Base-by-base conservation (phyloP, 345 rosid genomes). In the Carallia pectinifolia region DNA sequence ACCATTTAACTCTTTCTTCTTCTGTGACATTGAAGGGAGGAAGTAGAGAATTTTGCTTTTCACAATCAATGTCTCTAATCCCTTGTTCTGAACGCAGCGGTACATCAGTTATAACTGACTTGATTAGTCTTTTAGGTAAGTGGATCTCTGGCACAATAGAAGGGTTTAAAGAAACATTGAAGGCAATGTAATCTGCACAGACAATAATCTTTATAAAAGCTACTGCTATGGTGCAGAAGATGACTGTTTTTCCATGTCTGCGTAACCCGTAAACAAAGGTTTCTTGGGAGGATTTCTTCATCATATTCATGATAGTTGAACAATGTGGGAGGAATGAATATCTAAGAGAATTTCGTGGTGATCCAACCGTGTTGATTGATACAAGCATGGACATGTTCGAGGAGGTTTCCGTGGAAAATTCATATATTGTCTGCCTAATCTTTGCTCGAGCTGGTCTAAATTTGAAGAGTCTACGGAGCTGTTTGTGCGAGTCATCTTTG, bases 1-100 rank as follows among this genome's bases (percentile, higher is more conserved):
- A 84, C 90, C 90, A 82, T n/a, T 74, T 72, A 1, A 82, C 80
- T 62, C 89, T 83, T 38, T 80, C 78, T 58, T 78, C 81, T 69
- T 80, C 82, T 47, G 88, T 78, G 31, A 65, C 71, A 79, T 80
- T 80, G 38, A 47, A 53, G 0, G 89, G 87, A 67, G 92, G 86
- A 36, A 79, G 64, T 64, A 85, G 58, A 68, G 89, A 65, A 27
- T 48, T 65, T 79, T 34, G 69, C 58, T 66, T 74, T 70, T 16
- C 67, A 3, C 10, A 59, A 48, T n/a, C 52, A 44, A 38, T 70
- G 12, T 76, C 76, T 0, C 64, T 44, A 2, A 39, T 65, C 75
- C 73, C 70, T 67, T 82, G 83, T 33, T 33, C 72, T 36, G 81
- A 78, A 37, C 38, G 55, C 55, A 84, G 69, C 31, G 68, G 80